phyloP scores from a whole-genome alignment of 768 basidiomycete genomes.

The Lactifluus subvellereus region DNA sequence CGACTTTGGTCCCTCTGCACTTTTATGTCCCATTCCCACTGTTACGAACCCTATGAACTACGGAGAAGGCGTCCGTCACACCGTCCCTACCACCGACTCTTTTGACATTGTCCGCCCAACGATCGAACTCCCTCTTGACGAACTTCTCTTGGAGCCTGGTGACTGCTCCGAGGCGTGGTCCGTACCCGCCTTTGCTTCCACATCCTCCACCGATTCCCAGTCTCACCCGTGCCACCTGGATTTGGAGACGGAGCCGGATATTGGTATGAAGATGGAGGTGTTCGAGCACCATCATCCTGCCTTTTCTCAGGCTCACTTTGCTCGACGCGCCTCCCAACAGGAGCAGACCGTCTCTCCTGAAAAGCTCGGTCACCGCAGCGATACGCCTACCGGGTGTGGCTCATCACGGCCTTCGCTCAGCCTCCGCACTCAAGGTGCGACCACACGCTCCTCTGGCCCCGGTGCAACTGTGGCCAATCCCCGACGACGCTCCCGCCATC shows the following conservation, averaged over 20 bases:
- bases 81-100: constrained; percentile 41
- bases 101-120: constrained; percentile 70
- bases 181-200: constrained; percentile 19
- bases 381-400: background rate
- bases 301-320: constrained; percentile 35
- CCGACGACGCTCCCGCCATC: constrained; percentile 24
- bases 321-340: constrained; percentile 38
- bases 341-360: constrained; percentile 51
- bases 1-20: constrained; percentile 73
- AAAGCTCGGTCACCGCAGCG: constrained; percentile 42
- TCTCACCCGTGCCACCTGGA: constrained; percentile 25
- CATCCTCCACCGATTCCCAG: constrained; percentile 3
- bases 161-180: constrained; percentile 34
- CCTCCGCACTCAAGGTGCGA: constrained; percentile 20
- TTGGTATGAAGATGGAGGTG: constrained; percentile 25
- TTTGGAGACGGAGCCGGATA: constrained; percentile 29
- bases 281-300: constrained; percentile 28
- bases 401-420: constrained; percentile 15
- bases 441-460: constrained; percentile 53
- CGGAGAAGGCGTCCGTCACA: constrained; percentile 59
- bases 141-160: constrained; percentile 50
- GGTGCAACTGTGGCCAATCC: constrained; percentile 43
- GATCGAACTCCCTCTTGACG: constrained; percentile 79
- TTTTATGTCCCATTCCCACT: constrained; percentile 65
- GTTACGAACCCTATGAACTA: constrained; percentile 65